A percentile compares a stretch with the other conserved stretches of the same genome.
phyloP scores from a whole-genome alignment of 1,284 basidiomycete genomes.

The Rugosomyces carneus region DNA sequence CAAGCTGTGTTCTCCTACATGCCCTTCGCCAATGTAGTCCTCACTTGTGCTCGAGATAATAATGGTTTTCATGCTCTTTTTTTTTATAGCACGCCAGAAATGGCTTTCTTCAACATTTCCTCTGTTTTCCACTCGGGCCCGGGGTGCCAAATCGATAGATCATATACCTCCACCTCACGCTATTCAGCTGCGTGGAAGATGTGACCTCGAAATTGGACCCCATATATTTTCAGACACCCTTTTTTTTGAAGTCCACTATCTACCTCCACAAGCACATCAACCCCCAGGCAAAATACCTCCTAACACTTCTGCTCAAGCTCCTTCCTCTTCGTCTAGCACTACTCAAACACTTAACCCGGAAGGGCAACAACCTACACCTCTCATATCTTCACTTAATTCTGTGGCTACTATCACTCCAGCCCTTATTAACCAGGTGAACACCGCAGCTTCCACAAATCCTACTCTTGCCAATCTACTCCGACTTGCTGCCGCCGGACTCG shows the following conservation, averaged over 20 bases:
- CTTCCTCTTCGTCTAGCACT: too few relatives aligned
- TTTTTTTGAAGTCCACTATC: conserved; percentile 60
- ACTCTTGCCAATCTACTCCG: conserved; percentile 57
- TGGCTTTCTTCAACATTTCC: conserved; percentile 65
- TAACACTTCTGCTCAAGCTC: conserved; percentile 6
- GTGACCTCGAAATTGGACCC: conserved; percentile 65
- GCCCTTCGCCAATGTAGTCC: conserved; percentile 71
- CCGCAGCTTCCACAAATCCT: conserved; percentile 57
- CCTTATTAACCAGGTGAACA: conserved; percentile 57
- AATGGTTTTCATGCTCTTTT: too few relatives aligned
- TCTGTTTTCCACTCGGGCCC: conserved; percentile 60
- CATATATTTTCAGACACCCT: conserved; percentile 59
- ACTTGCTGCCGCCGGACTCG: conserved; percentile 50
- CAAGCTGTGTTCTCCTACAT: conserved; percentile 50
- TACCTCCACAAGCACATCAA: conserved; percentile 20
- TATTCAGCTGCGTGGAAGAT: conserved; percentile 56
- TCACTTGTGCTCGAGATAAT: too few relatives aligned
- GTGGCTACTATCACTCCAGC: conserved; percentile 44
- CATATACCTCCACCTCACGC: conserved; percentile 56
- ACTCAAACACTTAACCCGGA: conserved; percentile 3
- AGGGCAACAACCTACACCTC: conserved; percentile 27
- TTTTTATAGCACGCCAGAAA: conserved; percentile 51
- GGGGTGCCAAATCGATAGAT: conserved; percentile 45
- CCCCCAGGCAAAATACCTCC: conserved; percentile 18
- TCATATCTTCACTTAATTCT: conserved; percentile 36